Evolutionary conservation across 2,329 filamentous ascomycete species (phyloP), one percentile per base, ranked within the genome.

Genomic region (Metarhizium humberi): DNA sequence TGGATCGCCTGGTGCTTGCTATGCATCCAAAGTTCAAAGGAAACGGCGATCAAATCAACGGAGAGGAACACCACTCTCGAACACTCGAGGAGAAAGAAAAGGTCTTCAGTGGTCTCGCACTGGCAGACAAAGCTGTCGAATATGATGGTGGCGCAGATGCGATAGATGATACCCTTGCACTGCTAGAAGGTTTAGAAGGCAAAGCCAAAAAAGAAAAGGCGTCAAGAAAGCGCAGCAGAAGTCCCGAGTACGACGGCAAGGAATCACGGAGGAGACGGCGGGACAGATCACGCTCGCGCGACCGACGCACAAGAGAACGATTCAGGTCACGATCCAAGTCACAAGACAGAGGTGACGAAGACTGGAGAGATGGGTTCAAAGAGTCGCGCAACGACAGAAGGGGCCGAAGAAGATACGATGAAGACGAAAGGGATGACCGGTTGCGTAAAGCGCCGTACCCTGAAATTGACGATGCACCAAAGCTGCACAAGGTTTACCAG

Each of bases 21-120:
- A 87, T 99, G 81, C 94, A 99, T 64, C 94, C 95, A 1, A 89
- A 89, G 63, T 87, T 92, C 73, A 95, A 91, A 70, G 75, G 76
- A 49, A 77, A 81, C 13, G 63, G 71, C 62, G 62, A 63, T 8
- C 62, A 66, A 0, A 70, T 71, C 18, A 69, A 71, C 38, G 73
- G 74, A 46, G 69, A 72, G 20, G 73, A 74, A 42, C 69, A 69
- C 36, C 70, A 68, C 55, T 71, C 63, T 52, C 65, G 67, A 65
- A 78, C 78, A 2, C 62, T 83, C 3, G 83, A 88, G 60, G 85
- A 87, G 67, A 95, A 94, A 71, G 85, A 87, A 55, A 85, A 88
- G 54, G 82, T 95, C n/a, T 99, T 99, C 71, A 91, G 86, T 63
- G 95, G 92, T 0, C 79, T 99, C 52, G 82, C 91, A 7, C 80